Base-by-base conservation (phyloP, 2,329 filamentous ascomycete species). In the Lasiodiplodia sp. region DNA sequence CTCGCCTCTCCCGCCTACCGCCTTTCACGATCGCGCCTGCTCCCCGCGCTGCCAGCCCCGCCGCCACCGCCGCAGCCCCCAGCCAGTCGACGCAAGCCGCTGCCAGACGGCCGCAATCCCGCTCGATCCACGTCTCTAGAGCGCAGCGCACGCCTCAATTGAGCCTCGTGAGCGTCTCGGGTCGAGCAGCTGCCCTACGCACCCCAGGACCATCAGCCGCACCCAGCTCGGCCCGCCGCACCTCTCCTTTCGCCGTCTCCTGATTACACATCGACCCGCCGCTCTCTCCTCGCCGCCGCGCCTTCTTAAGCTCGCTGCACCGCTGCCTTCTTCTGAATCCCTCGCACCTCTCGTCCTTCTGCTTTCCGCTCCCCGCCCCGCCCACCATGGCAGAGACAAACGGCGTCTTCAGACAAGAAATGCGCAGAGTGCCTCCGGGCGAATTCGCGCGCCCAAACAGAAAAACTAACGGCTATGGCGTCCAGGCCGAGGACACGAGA, bases 401-500 rank as follows among this genome's bases (percentile, higher is more conserved):
- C 75, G 79, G 78, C 72, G 75, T 75, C 66, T 79, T 75, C 71
- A 73, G 74, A 73, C 78, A 78, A 14, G 77, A 80, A 55, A 79
- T 80, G 78, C 78, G 79, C 72, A 74, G 74, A 64, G 78, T 80
- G 70, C 78, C 79, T 66, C 75, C 75, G 38, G 82, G 81, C 73
- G 81, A 83, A 62, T 80, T 83, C 69, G 78, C 83, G 72, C 77
- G 76, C 70, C 82, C 82, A 67, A 76, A 75, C 72, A 78, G 77
- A 74, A 83, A 77, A 74, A 82, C 83, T 83, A 86, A 85, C 79
- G 90, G 91, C 73, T 83, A 88, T 75, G 91, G 91, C 76, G 87
- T 94, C 72, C 91, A 97, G 92, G 92, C 92, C 75, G 95, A 98
- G 85, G 94, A 97, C 81, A 95, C 93, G 70, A 93, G 92, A 80